Evolutionary conservation across 1,284 basidiomycete species (phyloP).

Genomic region (Naganishia liquefaciens): DNA sequence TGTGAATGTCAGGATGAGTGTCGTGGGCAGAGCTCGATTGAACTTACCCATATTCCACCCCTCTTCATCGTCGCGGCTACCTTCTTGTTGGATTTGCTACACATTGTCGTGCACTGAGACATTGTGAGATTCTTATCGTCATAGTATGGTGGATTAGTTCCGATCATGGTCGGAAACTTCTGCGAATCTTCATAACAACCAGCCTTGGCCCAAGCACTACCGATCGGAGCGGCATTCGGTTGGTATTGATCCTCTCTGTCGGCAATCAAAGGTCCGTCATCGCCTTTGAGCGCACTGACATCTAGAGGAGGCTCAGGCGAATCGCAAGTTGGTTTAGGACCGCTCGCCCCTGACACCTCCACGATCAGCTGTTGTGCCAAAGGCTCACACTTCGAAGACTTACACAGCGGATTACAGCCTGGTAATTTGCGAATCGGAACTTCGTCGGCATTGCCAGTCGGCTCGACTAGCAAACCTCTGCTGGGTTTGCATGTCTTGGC

Average conservation of each 20-base stretch:
- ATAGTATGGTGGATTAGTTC: conserved; percentile 22
- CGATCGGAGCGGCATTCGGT: conserved; percentile 8
- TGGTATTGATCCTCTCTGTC: conserved; percentile 31
- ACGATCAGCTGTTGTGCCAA: neutral
- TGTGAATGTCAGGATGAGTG: too few species aligned
- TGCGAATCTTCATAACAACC: conserved; percentile 41
- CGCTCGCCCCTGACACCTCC: conserved; percentile 35
- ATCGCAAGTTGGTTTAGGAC: conserved; percentile 32
- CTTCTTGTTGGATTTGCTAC: conserved; percentile 33
- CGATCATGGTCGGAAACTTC: conserved; percentile 20
- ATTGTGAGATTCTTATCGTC: conserved; percentile 30
- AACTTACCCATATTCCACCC: conserved; percentile 14
- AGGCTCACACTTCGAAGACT: neutral
- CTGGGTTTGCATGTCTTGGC: conserved; percentile 39
- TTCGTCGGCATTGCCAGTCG: conserved; percentile 37
- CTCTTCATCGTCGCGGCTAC: conserved; percentile 16
- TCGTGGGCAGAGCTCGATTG: too few species aligned
- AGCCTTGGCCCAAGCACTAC: conserved; percentile 34
- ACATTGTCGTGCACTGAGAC: conserved; percentile 35
- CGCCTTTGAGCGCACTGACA: conserved; percentile 36
- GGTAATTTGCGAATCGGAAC: conserved; percentile 40
- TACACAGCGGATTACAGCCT: conserved; percentile 46
- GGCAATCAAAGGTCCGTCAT: conserved; percentile 38
- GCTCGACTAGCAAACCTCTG: conserved; percentile 40
- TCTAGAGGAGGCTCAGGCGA: conserved; percentile 32